phyloP scores from a whole-genome alignment of 164 flowering plant species.

The Macadamia tetraphylla region DNA sequence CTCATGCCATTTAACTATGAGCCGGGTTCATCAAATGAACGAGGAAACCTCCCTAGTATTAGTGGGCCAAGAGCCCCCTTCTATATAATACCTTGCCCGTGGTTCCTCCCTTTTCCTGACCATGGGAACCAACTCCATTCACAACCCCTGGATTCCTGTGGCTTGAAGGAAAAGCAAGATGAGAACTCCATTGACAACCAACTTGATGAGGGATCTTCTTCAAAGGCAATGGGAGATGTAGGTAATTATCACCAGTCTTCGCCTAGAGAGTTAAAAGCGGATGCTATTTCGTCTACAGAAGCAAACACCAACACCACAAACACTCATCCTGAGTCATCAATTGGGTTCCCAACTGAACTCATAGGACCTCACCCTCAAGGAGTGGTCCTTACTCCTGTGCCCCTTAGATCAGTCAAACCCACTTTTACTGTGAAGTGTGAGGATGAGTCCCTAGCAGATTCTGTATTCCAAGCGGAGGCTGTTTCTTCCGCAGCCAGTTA shows the following conservation, averaged over 20 bases:
- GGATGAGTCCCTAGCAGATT: constrained; percentile 11
- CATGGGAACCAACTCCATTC: constrained; percentile 19
- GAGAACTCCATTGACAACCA: constrained; percentile 18
- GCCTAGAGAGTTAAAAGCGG: constrained; percentile 16
- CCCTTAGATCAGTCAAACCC: constrained; percentile 9
- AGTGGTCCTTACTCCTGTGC: constrained; percentile 11
- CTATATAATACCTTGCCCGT: constrained; percentile 52
- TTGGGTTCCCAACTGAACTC: constrained; percentile 17
- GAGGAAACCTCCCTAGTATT: constrained; percentile 12
- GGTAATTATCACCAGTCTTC: constrained; percentile 11
- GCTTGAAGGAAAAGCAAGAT: constrained; percentile 14
- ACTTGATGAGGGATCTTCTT: constrained; percentile 19
- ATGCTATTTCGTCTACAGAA: constrained; percentile 20
- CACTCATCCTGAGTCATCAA: constrained; percentile 22
- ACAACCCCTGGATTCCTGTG: constrained; percentile 10
- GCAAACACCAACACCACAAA: constrained; percentile 6
- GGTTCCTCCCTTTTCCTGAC: constrained; percentile 44
- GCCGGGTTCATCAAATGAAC: constrained; percentile 20
- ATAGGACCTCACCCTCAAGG: constrained; percentile 17
- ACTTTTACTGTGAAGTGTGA: constrained; percentile 14
- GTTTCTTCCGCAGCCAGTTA: constrained; percentile 10
- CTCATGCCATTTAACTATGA: constrained; percentile 9
- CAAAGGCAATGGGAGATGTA: constrained; percentile 9
- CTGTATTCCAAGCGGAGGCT: constrained; percentile 7
- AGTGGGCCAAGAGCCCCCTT: constrained; percentile 32